Evolutionary conservation across 139 green algal genomes (phyloP).

Genomic region (Auxenochlorella pyrenoidosa): DNA sequence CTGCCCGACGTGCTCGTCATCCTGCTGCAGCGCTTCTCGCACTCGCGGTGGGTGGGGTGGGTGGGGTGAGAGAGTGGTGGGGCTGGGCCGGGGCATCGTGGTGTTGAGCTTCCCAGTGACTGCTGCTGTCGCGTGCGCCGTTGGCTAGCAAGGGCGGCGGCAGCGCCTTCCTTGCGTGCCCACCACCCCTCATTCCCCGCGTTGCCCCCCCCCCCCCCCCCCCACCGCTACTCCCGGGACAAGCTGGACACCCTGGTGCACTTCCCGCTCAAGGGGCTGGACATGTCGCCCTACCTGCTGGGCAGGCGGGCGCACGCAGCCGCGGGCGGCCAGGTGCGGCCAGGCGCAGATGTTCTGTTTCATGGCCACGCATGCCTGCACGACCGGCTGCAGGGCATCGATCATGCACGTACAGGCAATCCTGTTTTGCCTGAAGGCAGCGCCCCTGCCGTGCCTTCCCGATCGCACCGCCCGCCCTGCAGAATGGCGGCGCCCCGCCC

Average conservation of each 20-base stretch:
- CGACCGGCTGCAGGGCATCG: not conserved
- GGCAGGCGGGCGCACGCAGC: not conserved
- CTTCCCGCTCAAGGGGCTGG: slow-evolving; percentile 82
- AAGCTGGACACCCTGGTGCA: slow-evolving; percentile 85
- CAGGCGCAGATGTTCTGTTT: too few species aligned
- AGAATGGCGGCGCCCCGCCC: not conserved
- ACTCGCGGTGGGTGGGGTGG: slow-evolving; percentile 54
- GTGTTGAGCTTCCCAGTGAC: not conserved
- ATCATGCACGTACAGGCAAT: not conserved
- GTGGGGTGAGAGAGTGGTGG: not conserved
- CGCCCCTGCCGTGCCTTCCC: too few species aligned
- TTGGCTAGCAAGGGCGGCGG: too few species aligned
- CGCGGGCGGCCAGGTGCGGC: not conserved
- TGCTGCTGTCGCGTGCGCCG: too few species aligned
- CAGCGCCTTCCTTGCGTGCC: not conserved
- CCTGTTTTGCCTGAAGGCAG: not conserved
- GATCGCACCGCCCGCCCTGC: not conserved
- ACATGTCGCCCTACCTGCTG: slow-evolving; percentile 66
- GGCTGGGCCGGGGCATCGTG: not conserved
- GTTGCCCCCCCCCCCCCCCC: not conserved
- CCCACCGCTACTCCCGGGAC: slow-evolving; percentile 68
- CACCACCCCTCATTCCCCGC: not conserved
- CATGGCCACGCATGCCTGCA: not conserved
- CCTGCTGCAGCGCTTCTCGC: slow-evolving; percentile 97
- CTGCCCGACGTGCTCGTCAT: slow-evolving; percentile 94